Conservation (phyloP, 225 moss, liverwort and hornwort genomes). For the Antitrichia curtipendula region DNA sequence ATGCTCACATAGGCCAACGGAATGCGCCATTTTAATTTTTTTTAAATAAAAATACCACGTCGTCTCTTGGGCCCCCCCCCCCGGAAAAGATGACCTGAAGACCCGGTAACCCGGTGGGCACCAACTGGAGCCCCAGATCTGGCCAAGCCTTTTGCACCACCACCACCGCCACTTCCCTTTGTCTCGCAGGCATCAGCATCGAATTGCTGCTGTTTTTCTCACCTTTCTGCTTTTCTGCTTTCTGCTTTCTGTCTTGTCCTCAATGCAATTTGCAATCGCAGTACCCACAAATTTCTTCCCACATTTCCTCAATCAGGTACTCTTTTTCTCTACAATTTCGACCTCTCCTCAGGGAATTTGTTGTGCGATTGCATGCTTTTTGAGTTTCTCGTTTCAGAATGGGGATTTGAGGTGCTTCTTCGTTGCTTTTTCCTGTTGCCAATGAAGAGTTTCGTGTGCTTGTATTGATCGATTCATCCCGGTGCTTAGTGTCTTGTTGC, state of each 20-base stretch:
- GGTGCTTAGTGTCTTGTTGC: neutral
- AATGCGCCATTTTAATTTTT: neutral
- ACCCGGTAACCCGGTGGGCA: neutral
- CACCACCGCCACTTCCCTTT: neutral
- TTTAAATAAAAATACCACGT: neutral
- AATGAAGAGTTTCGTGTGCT: neutral
- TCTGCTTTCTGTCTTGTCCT: neutral
- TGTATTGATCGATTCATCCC: neutral
- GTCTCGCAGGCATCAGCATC: neutral
- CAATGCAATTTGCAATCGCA: neutral
- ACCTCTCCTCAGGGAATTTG: neutral
- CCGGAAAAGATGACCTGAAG: neutral
- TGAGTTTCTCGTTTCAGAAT: neutral
- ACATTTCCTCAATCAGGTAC: neutral
- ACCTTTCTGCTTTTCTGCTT: neutral
- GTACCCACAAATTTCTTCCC: neutral
- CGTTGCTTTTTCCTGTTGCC: too few relatives aligned
- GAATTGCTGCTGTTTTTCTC: neutral
- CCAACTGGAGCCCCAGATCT: neutral
- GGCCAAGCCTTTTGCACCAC: neutral
- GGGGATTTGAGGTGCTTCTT: neutral
- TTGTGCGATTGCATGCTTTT: neutral
- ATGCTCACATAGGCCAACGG: neutral
- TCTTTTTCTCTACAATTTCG: neutral
- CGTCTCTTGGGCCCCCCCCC: too few relatives aligned